Evolutionary conservation across 2,329 filamentous ascomycete species (phyloP).

Genomic region (Lachnellula cervina): DNA sequence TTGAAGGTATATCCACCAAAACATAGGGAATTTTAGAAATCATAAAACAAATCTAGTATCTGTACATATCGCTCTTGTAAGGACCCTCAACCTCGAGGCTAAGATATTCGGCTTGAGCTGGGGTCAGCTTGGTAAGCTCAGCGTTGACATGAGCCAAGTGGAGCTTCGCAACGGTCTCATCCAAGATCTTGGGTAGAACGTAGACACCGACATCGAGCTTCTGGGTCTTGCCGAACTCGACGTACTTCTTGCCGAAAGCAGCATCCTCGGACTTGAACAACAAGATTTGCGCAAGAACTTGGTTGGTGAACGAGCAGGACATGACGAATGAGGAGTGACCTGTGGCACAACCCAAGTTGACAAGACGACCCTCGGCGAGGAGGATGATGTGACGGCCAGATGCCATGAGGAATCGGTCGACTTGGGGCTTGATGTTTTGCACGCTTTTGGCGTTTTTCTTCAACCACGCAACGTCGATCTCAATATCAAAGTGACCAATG

Average conservation of each 20-base stretch:
- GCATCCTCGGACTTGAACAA: constrained; percentile 89
- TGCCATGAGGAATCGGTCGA: constrained; percentile 94
- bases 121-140: constrained; percentile 81
- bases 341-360: constrained; percentile 98
- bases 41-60: constrained; percentile 30
- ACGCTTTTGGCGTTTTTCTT: constrained; percentile 92
- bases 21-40: not conserved
- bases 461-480: constrained; percentile 99
- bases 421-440: constrained; percentile 99
- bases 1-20: constrained; percentile 29
- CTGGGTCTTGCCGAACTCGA: constrained; percentile 89
- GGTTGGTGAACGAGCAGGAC: constrained; percentile 99
- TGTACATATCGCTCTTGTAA: constrained; percentile 84
- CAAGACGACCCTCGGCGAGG: constrained; percentile 94
- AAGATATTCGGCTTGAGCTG: constrained; percentile 92
- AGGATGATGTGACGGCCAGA: constrained; percentile 97
- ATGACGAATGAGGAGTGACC: constrained; percentile 99
- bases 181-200: constrained; percentile 96
- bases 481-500: constrained; percentile 99
- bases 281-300: constrained; percentile 98
- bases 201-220: constrained; percentile 92
- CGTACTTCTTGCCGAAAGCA: constrained; percentile 86
- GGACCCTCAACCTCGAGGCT: constrained; percentile 80
- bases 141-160: constrained; percentile 92
- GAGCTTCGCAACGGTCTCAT: constrained; percentile 95